These are phyloP conservation scores for Saraca asoca DNA, from an alignment of 331 rosid species.

Conservation along the genomic window DNA sequence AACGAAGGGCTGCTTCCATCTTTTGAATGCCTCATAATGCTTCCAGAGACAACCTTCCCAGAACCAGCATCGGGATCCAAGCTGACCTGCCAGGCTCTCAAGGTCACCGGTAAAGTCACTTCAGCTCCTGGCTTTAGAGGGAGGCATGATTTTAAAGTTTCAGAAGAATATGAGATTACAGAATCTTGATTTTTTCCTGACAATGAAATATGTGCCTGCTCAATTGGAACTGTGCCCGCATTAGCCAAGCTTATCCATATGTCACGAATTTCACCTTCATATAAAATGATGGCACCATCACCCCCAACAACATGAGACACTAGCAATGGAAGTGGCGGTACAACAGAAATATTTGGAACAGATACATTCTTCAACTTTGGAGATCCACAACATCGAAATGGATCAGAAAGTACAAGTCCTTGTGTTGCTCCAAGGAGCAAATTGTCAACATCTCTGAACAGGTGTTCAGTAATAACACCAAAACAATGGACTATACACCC, in stretches of 20 bases:
- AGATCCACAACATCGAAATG: conserved; percentile 95
- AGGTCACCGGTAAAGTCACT: conserved; percentile 88
- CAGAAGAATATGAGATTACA: conserved; percentile 66
- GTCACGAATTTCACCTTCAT: conserved; percentile 94
- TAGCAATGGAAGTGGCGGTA: conserved; percentile 76
- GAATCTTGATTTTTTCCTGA: conserved; percentile 95
- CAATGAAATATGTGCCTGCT: conserved; percentile 85
- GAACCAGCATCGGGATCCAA: conserved; percentile 59
- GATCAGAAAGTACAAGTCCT: conserved; percentile 98
- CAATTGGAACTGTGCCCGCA: conserved; percentile 95
- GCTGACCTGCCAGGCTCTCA: conserved; percentile 87
- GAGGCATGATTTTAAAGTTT: conserved; percentile 77
- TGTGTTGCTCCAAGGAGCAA: conserved; percentile 90
- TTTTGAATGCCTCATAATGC: conserved; percentile 59
- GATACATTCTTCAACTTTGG: conserved; percentile 72
- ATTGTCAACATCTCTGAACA: conserved; percentile 94
- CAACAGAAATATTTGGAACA: conserved; percentile 83
- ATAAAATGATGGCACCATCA: conserved; percentile 89
- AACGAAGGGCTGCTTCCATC: conserved; percentile 82
- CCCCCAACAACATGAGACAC: conserved; percentile 86
- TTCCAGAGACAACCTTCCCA: conserved; percentile 61
- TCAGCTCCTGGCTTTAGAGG: conserved; percentile 93
- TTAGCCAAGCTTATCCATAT: conserved; percentile 87
- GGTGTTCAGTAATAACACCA: conserved; percentile 96
- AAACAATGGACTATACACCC: conserved; percentile 96